A percentile compares a stretch with the other conserved stretches of the same genome.
These are phyloP conservation scores for Hyaloperonospora brassicae DNA, from an alignment of 352 stramenopile species.

Conservation along the genomic window DNA sequence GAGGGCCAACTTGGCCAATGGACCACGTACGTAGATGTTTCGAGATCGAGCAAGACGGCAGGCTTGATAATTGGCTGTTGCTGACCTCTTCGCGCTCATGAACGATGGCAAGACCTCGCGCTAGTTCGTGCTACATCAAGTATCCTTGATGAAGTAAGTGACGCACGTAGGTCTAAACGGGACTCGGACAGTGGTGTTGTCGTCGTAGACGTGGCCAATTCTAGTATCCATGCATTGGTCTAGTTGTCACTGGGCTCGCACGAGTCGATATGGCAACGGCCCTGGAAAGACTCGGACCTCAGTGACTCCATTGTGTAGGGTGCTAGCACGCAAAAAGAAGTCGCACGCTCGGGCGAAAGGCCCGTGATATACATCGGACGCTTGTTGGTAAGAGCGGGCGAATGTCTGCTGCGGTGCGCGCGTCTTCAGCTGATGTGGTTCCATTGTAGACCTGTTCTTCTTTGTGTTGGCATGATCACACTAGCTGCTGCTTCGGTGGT, in stretches of 20 bases:
- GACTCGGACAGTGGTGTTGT: constrained; percentile 58
- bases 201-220: constrained; percentile 53
- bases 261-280: constrained; percentile 83
- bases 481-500: constrained; percentile 89
- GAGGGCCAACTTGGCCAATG: constrained; percentile 12
- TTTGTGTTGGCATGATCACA: constrained; percentile 27
- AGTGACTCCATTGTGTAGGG: constrained; percentile 85
- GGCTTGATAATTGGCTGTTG: constrained; percentile 31
- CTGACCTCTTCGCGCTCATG: constrained; percentile 71
- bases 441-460: too few species aligned
- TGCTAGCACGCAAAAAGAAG: constrained; percentile 36
- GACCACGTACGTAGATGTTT: constrained; percentile 75
- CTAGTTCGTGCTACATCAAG: constrained; percentile 53
- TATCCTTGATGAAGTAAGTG: too few species aligned
- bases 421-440: constrained; percentile 2
- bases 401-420: too few species aligned
- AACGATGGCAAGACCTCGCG: constrained; percentile 53
- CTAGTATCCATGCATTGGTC: constrained; percentile 63
- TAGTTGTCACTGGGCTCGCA: constrained; percentile 80
- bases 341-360: constrained; percentile 82
- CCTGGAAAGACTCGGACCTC: constrained; percentile 54
- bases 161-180: constrained; percentile 36
- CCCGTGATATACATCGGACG: constrained; percentile 47
- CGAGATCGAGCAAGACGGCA: constrained; percentile 47
- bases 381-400: background rate